phyloP scores from a whole-genome alignment of 805 yeast species.

The Wickerhamomyces hampshirensis region DNA sequence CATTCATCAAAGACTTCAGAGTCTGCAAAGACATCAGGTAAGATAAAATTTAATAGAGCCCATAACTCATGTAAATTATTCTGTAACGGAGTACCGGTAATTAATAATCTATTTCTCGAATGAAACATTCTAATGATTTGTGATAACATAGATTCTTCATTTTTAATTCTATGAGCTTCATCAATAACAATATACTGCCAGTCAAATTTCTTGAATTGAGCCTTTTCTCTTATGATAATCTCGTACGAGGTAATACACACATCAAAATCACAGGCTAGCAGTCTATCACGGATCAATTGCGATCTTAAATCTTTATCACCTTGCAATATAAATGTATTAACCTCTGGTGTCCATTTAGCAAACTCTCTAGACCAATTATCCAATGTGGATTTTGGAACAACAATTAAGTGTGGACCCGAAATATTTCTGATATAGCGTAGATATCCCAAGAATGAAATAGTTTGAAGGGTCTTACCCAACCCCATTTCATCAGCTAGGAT shows the following conservation, averaged over 20 bases:
- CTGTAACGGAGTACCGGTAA: constrained; percentile 81
- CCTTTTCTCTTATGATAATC: constrained; percentile 70
- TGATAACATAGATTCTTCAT: constrained; percentile 55
- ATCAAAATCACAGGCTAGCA: constrained; percentile 62
- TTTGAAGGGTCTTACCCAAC: constrained; percentile 75
- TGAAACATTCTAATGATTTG: constrained; percentile 72
- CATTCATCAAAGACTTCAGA: constrained; percentile 71
- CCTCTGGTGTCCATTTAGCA: constrained; percentile 76
- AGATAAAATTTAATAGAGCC: constrained; percentile 71
- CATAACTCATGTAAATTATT: constrained; percentile 76
- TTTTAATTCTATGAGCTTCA: constrained; percentile 81
- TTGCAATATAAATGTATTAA: constrained; percentile 61
- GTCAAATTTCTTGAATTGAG: constrained; percentile 56
- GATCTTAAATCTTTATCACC: constrained; percentile 71
- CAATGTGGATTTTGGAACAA: constrained; percentile 76
- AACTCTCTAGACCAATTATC: constrained; percentile 81
- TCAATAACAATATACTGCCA: constrained; percentile 80
- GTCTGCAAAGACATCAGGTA: constrained; percentile 77
- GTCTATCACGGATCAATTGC: constrained; percentile 42
- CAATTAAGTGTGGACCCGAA: constrained; percentile 69
- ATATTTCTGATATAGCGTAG: constrained; percentile 55
- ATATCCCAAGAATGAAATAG: constrained; percentile 66
- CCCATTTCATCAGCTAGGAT: constrained; percentile 88
- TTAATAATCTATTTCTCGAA: constrained; percentile 62
- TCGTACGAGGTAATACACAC: constrained; percentile 62